Conservation (phyloP, 1,284 basidiomycete species). For the Gomphus bonarii region DNA sequence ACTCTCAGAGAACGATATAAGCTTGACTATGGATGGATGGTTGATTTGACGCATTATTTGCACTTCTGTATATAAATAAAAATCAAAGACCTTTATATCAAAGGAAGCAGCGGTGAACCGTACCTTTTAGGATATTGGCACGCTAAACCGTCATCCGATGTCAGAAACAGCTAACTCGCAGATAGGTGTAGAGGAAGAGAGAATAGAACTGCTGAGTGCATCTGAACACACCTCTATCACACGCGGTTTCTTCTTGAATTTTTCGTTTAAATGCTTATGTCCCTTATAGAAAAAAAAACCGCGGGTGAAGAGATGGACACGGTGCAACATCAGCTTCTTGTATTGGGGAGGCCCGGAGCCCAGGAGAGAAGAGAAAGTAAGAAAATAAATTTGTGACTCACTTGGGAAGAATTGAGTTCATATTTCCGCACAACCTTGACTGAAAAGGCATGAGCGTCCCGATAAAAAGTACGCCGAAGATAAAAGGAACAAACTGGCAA, state of each 20-base stretch:
- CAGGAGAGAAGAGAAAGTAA: slow-evolving; percentile 15
- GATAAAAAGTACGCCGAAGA: slow-evolving; percentile 3
- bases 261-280: slow-evolving; percentile 84
- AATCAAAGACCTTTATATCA: not conserved
- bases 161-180: slow-evolving; percentile 6
- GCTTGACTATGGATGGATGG: slow-evolving; percentile 85
- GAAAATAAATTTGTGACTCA: slow-evolving; percentile 37
- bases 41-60: slow-evolving; percentile 97
- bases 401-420: slow-evolving; percentile 92
- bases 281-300: slow-evolving; percentile 41
- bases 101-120: slow-evolving; percentile 11
- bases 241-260: slow-evolving; percentile 93
- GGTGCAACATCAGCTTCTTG: slow-evolving; percentile 14
- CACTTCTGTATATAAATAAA: slow-evolving; percentile 57
- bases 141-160: slow-evolving; percentile 45
- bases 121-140: slow-evolving; percentile 93
- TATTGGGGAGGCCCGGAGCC: slow-evolving; percentile 13
- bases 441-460: slow-evolving; percentile 20
- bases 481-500: slow-evolving; percentile 54
- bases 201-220: slow-evolving; percentile 23
- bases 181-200: slow-evolving; percentile 13
- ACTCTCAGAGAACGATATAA: slow-evolving; percentile 78
- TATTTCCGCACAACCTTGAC: slow-evolving; percentile 98
- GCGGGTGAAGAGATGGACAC: slow-evolving; percentile 9
- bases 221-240: slow-evolving; percentile 73